Conservation (phyloP, 2,329 filamentous ascomycete genomes). For the Trichoderma sp. region DNA sequence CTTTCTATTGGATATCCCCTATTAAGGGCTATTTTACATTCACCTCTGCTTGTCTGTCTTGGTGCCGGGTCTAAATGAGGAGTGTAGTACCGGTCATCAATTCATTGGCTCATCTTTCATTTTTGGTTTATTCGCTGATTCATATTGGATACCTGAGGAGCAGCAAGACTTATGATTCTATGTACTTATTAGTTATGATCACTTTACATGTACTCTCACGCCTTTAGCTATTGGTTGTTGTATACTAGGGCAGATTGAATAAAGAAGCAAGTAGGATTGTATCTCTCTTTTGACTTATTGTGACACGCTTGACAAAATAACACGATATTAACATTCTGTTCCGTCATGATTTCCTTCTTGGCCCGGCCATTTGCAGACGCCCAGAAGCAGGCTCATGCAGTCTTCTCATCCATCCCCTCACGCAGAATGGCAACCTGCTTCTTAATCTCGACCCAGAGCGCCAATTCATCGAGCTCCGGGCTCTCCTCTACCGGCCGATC, state of each 20-base stretch:
- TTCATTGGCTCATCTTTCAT: not conserved
- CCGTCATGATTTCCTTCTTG: not conserved
- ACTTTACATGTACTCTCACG: not conserved
- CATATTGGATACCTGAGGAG: not conserved
- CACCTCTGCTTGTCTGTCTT: not conserved
- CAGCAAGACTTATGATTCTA: not conserved
- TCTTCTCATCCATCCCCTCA: constrained; percentile 53
- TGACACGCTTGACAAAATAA: not conserved
- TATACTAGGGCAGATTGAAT: not conserved
- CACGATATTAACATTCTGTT: not conserved
- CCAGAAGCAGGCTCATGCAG: not conserved
- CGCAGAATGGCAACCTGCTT: constrained; percentile 60
- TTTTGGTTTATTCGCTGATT: not conserved
- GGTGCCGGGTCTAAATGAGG: not conserved
- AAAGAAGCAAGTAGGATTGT: not conserved
- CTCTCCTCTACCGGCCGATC: constrained; percentile 31
- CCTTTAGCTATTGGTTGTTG: not conserved
- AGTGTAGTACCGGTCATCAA: not conserved
- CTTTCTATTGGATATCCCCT: not conserved
- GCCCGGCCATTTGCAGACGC: not conserved
- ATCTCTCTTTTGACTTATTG: not conserved
- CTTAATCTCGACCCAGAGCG: constrained; percentile 61
- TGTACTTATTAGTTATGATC: not conserved
- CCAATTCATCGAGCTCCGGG: constrained; percentile 46
- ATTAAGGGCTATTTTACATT: not conserved